Evolutionary conservation across 2,329 filamentous ascomycete genomes (phyloP).

Genomic region (Lasiodiplodia gonubiensis): DNA sequence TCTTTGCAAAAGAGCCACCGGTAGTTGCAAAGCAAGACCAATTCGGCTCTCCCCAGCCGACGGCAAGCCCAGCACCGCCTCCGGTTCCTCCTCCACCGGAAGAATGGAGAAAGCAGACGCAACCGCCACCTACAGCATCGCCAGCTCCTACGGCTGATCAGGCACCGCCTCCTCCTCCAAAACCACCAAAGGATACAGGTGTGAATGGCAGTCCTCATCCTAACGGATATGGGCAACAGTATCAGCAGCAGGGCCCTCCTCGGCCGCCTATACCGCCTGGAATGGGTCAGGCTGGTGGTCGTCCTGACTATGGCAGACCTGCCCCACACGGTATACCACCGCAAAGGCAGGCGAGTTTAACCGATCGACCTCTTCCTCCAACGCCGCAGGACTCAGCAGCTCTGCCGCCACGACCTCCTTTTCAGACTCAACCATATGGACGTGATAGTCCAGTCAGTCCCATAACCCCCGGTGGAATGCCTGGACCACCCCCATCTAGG

Average conservation of each 20-base stretch:
- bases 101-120: conserved; percentile 52
- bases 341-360: conserved; percentile 35
- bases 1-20: conserved; percentile 94
- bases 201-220: conserved; percentile 15
- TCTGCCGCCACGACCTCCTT: conserved; percentile 35
- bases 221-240: conserved; percentile 34
- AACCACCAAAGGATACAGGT: conserved; percentile 50
- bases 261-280: conserved; percentile 42
- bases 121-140: conserved; percentile 40
- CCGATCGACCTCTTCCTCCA: conserved; percentile 37
- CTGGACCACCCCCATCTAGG: conserved; percentile 34
- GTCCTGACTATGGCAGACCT: conserved; percentile 32
- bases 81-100: conserved; percentile 75
- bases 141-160: conserved; percentile 37
- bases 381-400: conserved; percentile 31
- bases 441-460: conserved; percentile 46
- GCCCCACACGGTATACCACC: conserved; percentile 33
- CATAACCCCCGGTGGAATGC: conserved; percentile 38
- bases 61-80: conserved; percentile 53
- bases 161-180: conserved; percentile 50
- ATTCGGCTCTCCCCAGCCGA: conserved; percentile 36
- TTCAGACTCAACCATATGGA: conserved; percentile 32
- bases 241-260: conserved; percentile 31
- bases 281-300: conserved; percentile 28
- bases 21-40: conserved; percentile 70